A percentile compares a stretch with the other conserved stretches of the same genome.
Conservation (phyloP, 495 filamentous ascomycete species). For the Tuber microsphaerosporum region DNA sequence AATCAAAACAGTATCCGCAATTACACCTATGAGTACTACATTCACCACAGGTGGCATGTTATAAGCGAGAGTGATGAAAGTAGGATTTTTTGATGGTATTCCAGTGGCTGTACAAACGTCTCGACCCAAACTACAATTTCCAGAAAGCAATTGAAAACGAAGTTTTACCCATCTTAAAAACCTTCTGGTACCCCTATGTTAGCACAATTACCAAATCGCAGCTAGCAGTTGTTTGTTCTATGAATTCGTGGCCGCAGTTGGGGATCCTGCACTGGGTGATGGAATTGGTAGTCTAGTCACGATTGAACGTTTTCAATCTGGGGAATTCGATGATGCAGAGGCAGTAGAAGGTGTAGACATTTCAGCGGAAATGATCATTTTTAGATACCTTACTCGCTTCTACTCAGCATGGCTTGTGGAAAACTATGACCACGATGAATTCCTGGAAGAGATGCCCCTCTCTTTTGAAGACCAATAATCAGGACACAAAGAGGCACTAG, state of each 20-base stretch:
- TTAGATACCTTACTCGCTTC: slow-evolving; percentile 76
- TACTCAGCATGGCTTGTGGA: slow-evolving; percentile 90
- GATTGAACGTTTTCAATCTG: slow-evolving; percentile 66
- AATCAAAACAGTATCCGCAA: too few relatives aligned
- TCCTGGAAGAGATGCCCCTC: slow-evolving; percentile 74
- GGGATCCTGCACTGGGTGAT: slow-evolving; percentile 98
- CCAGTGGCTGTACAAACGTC: slow-evolving; percentile 91
- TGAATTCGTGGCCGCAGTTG: slow-evolving; percentile 83
- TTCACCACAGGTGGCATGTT: too few relatives aligned
- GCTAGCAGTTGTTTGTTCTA: slow-evolving; percentile 84
- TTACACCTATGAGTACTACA: too few relatives aligned
- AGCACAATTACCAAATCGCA: slow-evolving; percentile 91
- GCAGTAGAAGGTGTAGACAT: slow-evolving; percentile 67
- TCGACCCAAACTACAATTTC: slow-evolving; percentile 91
- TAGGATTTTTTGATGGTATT: slow-evolving; percentile 96
- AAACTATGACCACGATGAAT: slow-evolving; percentile 77
- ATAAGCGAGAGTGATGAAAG: too few relatives aligned
- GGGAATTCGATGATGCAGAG: slow-evolving; percentile 83
- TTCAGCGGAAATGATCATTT: slow-evolving; percentile 80
- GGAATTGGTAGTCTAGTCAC: slow-evolving; percentile 70
- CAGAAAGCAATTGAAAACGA: slow-evolving; percentile 73
- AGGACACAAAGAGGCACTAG: slow-evolving; percentile 70
- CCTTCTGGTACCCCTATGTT: slow-evolving; percentile 88
- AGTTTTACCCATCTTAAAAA: slow-evolving; percentile 81
- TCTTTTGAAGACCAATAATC: slow-evolving; percentile 80